Conservation (phyloP, 1,284 basidiomycete species). For the Heterobasidion irregulare region DNA sequence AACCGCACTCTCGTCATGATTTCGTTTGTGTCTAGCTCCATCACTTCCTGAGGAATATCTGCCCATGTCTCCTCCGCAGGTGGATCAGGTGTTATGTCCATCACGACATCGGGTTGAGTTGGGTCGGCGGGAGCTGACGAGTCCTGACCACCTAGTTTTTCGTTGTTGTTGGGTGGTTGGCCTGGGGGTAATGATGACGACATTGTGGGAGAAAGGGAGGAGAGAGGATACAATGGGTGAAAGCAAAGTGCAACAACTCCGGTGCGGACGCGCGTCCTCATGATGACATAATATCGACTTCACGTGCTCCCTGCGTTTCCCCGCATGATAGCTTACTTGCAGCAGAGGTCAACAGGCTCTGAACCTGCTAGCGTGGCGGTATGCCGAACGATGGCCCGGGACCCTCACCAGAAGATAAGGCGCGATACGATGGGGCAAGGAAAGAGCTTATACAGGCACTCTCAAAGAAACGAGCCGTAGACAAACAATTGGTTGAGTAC, state of each 20-base stretch:
- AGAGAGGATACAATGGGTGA: background rate
- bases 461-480: conserved; percentile 59
- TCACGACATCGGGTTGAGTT: conserved; percentile 34
- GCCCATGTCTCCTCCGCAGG: conserved; percentile 72
- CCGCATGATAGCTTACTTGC: background rate
- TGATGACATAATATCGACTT: background rate
- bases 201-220: conserved; percentile 33
- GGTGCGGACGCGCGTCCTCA: conserved; percentile 12
- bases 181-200: conserved; percentile 54
- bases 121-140: conserved; percentile 26
- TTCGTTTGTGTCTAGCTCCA: conserved; percentile 69
- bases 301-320: background rate
- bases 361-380: background rate
- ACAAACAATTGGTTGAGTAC: conserved; percentile 60
- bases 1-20: conserved; percentile 81
- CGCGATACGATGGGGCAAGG: conserved; percentile 58
- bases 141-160: conserved; percentile 41
- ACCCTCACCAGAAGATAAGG: conserved; percentile 52
- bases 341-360: background rate
- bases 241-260: background rate
- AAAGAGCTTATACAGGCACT: conserved; percentile 66
- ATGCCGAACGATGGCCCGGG: conserved; percentile 19
- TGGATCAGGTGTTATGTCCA: conserved; percentile 68
- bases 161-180: conserved; percentile 36
- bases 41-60: conserved; percentile 78